Evolutionary conservation across 2,329 filamentous ascomycete genomes (phyloP).

Genomic region (Sporothrix phasma): DNA sequence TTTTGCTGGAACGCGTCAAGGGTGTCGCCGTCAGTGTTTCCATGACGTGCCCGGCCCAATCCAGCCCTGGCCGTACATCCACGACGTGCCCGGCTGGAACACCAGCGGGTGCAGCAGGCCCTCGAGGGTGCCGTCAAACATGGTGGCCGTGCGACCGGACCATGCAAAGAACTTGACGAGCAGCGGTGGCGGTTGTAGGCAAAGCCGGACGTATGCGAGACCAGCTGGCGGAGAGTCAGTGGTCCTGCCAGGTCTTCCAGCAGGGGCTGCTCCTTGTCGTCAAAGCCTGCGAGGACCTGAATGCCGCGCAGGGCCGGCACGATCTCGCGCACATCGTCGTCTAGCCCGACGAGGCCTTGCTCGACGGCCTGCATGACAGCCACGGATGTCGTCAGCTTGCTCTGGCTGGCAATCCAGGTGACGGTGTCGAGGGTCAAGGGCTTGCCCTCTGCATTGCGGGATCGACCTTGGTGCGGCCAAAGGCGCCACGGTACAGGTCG

Average conservation of each 20-base stretch:
- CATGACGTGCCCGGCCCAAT: slow-evolving; percentile 44
- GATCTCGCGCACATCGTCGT: background rate
- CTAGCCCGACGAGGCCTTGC: background rate
- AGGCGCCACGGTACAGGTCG: background rate
- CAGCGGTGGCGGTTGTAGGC: background rate
- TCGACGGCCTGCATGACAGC: background rate
- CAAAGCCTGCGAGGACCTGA: background rate
- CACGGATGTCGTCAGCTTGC: slow-evolving; percentile 6
- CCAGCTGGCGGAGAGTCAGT: background rate
- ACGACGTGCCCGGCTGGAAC: slow-evolving; percentile 41
- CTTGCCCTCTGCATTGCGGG: background rate
- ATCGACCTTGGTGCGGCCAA: background rate
- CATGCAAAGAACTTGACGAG: background rate
- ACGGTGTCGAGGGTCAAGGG: background rate
- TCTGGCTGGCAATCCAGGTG: slow-evolving; percentile 8
- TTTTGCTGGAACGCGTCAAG: slow-evolving; percentile 36
- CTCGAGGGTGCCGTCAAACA: background rate
- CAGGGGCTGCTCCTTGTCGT: background rate
- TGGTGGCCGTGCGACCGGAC: background rate
- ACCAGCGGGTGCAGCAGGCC: slow-evolving; percentile 29
- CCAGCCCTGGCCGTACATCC: slow-evolving; percentile 41
- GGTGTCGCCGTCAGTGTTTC: slow-evolving; percentile 34
- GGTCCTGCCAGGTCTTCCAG: background rate
- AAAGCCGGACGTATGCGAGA: background rate
- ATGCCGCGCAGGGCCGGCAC: slow-evolving; percentile 11